These are phyloP conservation scores for Corinectria fuckeliana DNA, from an alignment of 2,329 filamentous ascomycete genomes.

Conservation along the genomic window DNA sequence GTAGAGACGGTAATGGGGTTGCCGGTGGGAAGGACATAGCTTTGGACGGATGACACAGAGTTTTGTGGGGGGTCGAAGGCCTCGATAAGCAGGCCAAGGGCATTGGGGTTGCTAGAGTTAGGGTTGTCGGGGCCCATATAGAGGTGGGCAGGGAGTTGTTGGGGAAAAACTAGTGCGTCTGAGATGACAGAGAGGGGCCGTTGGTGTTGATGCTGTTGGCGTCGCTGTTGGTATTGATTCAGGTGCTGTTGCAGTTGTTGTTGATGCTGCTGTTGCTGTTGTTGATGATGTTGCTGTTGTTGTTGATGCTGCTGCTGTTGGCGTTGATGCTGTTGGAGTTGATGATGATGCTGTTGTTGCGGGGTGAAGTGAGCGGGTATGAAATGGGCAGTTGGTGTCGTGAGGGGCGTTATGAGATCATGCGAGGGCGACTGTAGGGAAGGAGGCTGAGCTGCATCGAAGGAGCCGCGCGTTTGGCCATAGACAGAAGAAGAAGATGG, in stretches of 20 bases:
- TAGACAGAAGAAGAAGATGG: constrained; percentile 31
- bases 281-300: constrained; percentile 11
- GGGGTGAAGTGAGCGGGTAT: constrained; percentile 26
- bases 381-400: constrained; percentile 8
- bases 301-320: constrained; percentile 20
- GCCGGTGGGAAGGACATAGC: constrained; percentile 24
- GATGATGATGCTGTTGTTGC: constrained; percentile 31
- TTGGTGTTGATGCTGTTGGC: neutral
- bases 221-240: neutral
- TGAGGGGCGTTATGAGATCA: constrained; percentile 22
- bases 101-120: constrained; percentile 10
- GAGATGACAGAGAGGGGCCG: neutral
- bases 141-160: constrained; percentile 12
- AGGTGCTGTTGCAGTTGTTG: no score
- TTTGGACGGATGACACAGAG: constrained; percentile 13
- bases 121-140: constrained; percentile 16
- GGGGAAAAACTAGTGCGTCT: neutral
- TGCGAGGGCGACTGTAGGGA: constrained; percentile 24
- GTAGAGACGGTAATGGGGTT: constrained; percentile 3
- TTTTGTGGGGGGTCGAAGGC: constrained; percentile 45
- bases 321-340: no score
- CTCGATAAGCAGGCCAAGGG: constrained; percentile 50
- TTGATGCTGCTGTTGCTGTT: constrained; percentile 12
- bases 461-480: constrained; percentile 11
- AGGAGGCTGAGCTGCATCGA: constrained; percentile 14